Conservation (phyloP, 1,284 basidiomycete genomes). For the Ganoderma meredithae region DNA sequence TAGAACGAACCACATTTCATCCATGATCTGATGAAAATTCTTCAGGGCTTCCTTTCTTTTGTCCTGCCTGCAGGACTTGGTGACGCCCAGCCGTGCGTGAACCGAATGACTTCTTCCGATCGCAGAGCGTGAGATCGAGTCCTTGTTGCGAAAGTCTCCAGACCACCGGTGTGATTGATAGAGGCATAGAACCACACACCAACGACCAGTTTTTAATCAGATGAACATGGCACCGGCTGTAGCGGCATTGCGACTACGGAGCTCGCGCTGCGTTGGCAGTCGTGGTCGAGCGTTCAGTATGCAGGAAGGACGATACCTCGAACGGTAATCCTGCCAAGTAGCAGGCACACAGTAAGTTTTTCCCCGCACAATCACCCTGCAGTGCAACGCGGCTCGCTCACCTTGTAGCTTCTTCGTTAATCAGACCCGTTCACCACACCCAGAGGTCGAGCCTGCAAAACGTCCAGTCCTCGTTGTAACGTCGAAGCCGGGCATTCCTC, state of each 20-base stretch:
- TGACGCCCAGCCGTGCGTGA: background rate
- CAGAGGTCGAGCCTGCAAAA: background rate
- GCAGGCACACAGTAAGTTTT: background rate
- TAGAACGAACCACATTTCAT: background rate
- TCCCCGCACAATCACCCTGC: background rate
- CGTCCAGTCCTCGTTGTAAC: background rate
- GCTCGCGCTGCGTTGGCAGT: background rate
- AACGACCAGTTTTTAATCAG: background rate
- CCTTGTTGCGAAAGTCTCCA: background rate
- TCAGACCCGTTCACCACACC: background rate
- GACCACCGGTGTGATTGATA: background rate
- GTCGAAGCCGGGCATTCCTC: slow-evolving; percentile 5
- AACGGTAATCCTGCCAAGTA: too few species aligned
- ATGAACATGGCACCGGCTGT: background rate
- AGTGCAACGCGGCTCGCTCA: background rate
- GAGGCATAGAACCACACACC: background rate
- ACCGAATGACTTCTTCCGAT: slow-evolving; percentile 4
- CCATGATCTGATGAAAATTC: background rate
- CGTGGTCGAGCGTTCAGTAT: background rate
- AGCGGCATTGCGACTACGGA: background rate
- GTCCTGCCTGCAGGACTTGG: background rate
- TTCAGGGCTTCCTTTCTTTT: background rate
- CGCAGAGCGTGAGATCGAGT: slow-evolving; percentile 2
- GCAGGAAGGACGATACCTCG: background rate
- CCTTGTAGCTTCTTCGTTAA: slow-evolving; percentile 6